Evolutionary conservation across 805 yeast species (phyloP).

Genomic region (Wickerhamomyces canadensis): DNA sequence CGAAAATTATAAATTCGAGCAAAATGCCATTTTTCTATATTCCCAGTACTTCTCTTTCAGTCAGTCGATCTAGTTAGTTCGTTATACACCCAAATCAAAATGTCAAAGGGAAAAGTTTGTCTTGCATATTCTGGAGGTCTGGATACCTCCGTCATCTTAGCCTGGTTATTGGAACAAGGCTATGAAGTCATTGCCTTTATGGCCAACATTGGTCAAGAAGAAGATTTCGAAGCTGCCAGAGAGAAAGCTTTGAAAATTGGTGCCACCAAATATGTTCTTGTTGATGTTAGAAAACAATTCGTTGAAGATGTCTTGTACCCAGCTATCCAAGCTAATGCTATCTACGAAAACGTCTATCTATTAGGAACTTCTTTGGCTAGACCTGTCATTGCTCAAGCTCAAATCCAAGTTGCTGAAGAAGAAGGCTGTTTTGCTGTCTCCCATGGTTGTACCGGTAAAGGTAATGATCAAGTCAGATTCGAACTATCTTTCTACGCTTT

Average conservation of each 20-base stretch:
- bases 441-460: conserved; percentile 99
- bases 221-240: conserved; percentile 96
- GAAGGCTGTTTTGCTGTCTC: conserved; percentile 98
- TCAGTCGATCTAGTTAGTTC: background rate
- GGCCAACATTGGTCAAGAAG: conserved; percentile 99
- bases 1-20: no score
- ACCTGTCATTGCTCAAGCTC: conserved; percentile 98
- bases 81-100: conserved; percentile 24
- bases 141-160: conserved; percentile 95
- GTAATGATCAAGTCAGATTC: conserved; percentile 98
- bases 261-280: conserved; percentile 91
- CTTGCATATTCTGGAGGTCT: conserved; percentile 99
- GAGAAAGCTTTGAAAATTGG: conserved; percentile 95
- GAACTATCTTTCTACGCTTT: conserved; percentile 96
- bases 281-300: conserved; percentile 92
- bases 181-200: conserved; percentile 97
- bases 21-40: conserved; percentile 2
- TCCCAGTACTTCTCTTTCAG: background rate
- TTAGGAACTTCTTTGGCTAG: conserved; percentile 98
- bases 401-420: conserved; percentile 91
- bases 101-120: conserved; percentile 99
- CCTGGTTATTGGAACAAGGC: conserved; percentile 97
- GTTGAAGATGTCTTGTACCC: conserved; percentile 90
- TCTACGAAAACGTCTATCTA: conserved; percentile 94
- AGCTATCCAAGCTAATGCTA: conserved; percentile 95